Evolutionary conservation across 2,329 filamentous ascomycete species (phyloP).

Genomic region (Penicillium brevicompactum): DNA sequence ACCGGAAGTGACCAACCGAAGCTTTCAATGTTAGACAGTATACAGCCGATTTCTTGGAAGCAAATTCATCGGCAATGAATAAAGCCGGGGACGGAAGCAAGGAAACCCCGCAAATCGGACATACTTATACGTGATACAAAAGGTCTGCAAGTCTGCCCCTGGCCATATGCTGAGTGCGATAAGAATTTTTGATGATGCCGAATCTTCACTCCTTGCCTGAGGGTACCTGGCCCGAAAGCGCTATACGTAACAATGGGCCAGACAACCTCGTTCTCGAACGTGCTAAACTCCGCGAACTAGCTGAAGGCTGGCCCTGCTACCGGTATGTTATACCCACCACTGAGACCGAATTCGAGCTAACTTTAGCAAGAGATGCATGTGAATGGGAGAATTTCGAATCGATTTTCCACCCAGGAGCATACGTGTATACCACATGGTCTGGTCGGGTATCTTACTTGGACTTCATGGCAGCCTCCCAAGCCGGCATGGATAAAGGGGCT

Average conservation of each 20-base stretch:
- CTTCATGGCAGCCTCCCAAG: conserved; percentile 55
- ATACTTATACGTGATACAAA: background rate
- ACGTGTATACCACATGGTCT: conserved; percentile 56
- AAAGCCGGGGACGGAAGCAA: background rate
- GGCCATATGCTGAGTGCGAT: background rate
- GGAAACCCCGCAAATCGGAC: background rate
- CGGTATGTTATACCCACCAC: conserved; percentile 28
- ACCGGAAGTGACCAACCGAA: background rate
- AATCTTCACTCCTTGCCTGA: conserved; percentile 41
- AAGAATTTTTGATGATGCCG: conserved; percentile 27
- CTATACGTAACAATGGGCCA: conserved; percentile 53
- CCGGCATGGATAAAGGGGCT: conserved; percentile 53
- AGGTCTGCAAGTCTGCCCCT: background rate
- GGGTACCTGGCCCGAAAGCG: conserved; percentile 40
- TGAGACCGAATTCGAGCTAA: background rate
- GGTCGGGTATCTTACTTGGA: conserved; percentile 45
- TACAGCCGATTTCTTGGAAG: background rate
- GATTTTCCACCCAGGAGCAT: conserved; percentile 53
- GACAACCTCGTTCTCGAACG: conserved; percentile 48
- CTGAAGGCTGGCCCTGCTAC: conserved; percentile 55
- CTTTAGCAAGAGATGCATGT: conserved; percentile 44
- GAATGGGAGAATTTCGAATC: conserved; percentile 57
- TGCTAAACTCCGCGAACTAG: conserved; percentile 51
- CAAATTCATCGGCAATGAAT: conserved; percentile 2
- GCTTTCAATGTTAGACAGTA: background rate